Evolutionary conservation across 106 monocot species (phyloP), one percentile per base, ranked within the genome.

Genomic region (Vanilla planifolia): DNA sequence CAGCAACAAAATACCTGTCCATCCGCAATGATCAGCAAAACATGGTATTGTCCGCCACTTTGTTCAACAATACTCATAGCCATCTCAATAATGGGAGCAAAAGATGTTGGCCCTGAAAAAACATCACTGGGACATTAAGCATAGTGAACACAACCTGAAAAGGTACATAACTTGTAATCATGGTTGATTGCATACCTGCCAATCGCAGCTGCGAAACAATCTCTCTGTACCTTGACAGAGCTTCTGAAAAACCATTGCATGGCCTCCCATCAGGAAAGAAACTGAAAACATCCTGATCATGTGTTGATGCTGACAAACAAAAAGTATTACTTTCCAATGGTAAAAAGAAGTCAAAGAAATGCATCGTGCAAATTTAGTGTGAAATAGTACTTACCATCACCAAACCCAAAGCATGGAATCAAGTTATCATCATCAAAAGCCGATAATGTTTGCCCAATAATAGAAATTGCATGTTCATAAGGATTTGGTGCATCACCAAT

Each of bases 1-100:
- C n/a, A n/a, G n/a, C n/a, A n/a, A n/a, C n/a, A n/a, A n/a, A 21
- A 41, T 76, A 88, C 92, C 83, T 92, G 92, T 6, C 92, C 92
- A 78, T 92, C 92, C 44, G 92, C 92, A 66, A 92, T 87, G 61
- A 92, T 87, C 67, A 92, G 37, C 17, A 92, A 48, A 65, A 92
- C 87, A 75, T 92, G 92, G 74, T 92, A 92, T 26, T 87, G 83
- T 0, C 80, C 87, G 8, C 80, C 75, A 63, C 87, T 92, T 24
- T 81, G 68, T 48, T 78, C 87, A 14, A 92, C 87, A 64, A 87
- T 87, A 25, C 64, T 73, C 72, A 73, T 78, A 11, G 92, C 83
- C 79, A 71, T 83, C 46, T 92, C 82, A 59, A 92, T 86, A 21
- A 92, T 77, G 13, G 92, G 92, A 21, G 86, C 86, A 70, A 92